These are phyloP conservation scores for Protomyces lactucae-debilis DNA, from an alignment of 1,139 yeast species.

Conservation along the genomic window DNA sequence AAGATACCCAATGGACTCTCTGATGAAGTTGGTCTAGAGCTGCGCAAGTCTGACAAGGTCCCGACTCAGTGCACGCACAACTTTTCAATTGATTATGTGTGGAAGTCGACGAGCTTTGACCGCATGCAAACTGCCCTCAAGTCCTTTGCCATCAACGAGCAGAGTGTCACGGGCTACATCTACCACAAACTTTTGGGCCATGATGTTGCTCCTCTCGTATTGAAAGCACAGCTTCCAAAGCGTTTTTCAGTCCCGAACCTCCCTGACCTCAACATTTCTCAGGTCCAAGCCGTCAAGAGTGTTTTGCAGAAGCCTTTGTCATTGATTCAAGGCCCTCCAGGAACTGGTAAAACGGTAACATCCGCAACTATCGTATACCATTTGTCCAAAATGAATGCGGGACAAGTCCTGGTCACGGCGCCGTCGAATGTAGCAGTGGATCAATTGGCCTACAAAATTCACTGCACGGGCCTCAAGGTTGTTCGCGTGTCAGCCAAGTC, in stretches of 20 bases:
- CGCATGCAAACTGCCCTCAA: slow-evolving; percentile 79
- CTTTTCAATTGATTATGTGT: slow-evolving; percentile 80
- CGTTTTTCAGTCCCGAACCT: slow-evolving; percentile 62
- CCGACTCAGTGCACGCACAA: slow-evolving; percentile 64
- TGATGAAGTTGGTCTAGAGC: slow-evolving; percentile 71
- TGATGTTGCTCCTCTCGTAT: slow-evolving; percentile 60
- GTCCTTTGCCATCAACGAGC: slow-evolving; percentile 63
- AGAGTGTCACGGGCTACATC: slow-evolving; percentile 69
- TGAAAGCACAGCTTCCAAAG: slow-evolving; percentile 57
- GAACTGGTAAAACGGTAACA: slow-evolving; percentile 93
- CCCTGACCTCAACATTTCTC: slow-evolving; percentile 70
- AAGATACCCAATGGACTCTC: slow-evolving; percentile 63
- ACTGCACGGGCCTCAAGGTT: slow-evolving; percentile 63
- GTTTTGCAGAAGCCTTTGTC: slow-evolving; percentile 74
- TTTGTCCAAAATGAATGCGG: slow-evolving; percentile 54
- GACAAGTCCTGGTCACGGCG: slow-evolving; percentile 77
- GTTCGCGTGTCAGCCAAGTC: slow-evolving; percentile 71
- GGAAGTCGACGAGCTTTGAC: slow-evolving; percentile 80
- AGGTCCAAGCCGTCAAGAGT: slow-evolving; percentile 66
- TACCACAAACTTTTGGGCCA: slow-evolving; percentile 81
- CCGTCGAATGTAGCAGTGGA: slow-evolving; percentile 96
- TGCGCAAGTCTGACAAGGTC: slow-evolving; percentile 45
- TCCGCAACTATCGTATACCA: slow-evolving; percentile 86
- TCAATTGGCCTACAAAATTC: slow-evolving; percentile 72
- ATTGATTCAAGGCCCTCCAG: slow-evolving; percentile 96